A percentile compares a stretch with the other conserved stretches of the same genome.
phyloP scores from a whole-genome alignment of 2,329 filamentous ascomycete species.

The Drechslera avenae region DNA sequence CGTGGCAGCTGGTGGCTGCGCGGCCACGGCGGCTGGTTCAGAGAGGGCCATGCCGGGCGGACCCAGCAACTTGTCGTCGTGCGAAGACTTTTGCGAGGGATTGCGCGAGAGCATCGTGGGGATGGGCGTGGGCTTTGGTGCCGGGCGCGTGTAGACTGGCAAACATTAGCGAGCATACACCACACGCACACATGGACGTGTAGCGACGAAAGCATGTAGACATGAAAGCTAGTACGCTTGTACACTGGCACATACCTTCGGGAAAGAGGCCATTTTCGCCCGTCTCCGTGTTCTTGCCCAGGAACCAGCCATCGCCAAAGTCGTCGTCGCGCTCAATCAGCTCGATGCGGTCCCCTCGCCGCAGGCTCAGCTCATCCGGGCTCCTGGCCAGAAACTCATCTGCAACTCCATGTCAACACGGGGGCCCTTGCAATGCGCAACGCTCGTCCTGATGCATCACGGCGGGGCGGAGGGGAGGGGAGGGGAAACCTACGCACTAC shows the following conservation, averaged over 20 bases:
- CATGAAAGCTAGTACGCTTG: too few species aligned
- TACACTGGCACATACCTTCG: constrained; percentile 68
- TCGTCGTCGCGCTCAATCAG: constrained; percentile 85
- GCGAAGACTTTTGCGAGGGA: constrained; percentile 32
- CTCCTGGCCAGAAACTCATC: constrained; percentile 93
- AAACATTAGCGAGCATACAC: not conserved
- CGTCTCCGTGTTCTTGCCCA: constrained; percentile 75
- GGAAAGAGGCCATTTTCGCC: constrained; percentile 80
- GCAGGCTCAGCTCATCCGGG: constrained; percentile 87
- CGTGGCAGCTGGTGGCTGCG: constrained; percentile 24
- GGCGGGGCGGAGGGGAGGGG: not conserved
- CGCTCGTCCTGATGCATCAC: not conserved
- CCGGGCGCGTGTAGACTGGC: constrained; percentile 66
- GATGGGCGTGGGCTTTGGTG: constrained; percentile 54
- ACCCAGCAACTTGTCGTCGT: constrained; percentile 12
- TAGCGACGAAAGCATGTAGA: too few species aligned
- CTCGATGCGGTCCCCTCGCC: constrained; percentile 83
- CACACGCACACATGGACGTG: not conserved
- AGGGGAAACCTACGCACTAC: constrained; percentile 68
- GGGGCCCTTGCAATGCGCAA: not conserved
- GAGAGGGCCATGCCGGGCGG: constrained; percentile 26
- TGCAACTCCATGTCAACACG: constrained; percentile 46
- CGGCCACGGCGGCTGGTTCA: constrained; percentile 16
- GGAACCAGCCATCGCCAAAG: constrained; percentile 86
- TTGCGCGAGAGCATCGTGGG: constrained; percentile 39